Evolutionary conservation across 1,284 basidiomycete species (phyloP).

Genomic region (Ustilago sp.): DNA sequence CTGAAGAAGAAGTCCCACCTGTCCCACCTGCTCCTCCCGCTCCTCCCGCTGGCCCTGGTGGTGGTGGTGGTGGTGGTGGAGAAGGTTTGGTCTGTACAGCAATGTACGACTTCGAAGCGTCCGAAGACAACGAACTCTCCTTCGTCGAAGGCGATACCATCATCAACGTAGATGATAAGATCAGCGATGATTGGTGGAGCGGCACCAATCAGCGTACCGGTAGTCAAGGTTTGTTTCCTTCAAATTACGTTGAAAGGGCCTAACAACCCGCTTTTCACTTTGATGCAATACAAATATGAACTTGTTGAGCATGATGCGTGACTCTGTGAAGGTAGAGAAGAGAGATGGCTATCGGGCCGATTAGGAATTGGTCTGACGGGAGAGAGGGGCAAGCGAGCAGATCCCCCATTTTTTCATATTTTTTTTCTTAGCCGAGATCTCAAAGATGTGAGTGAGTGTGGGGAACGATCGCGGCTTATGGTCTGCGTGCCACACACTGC

Average conservation of each 20-base stretch:
- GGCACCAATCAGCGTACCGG: slow-evolving; percentile 64
- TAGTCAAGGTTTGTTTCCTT: slow-evolving; percentile 74
- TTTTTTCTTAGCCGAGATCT: background rate
- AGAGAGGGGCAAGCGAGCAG: background rate
- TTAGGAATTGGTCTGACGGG: no score
- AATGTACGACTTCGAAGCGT: slow-evolving; percentile 68
- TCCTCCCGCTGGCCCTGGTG: background rate
- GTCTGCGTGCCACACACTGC: background rate
- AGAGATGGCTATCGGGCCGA: no score
- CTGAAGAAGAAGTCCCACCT: slow-evolving; percentile 7
- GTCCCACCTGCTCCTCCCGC: slow-evolving; percentile 29
- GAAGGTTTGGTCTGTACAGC: slow-evolving; percentile 54
- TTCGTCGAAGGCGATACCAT: slow-evolving; percentile 67
- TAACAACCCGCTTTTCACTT: background rate
- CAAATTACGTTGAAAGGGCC: slow-evolving; percentile 59
- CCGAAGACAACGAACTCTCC: slow-evolving; percentile 66
- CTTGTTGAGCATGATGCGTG: background rate
- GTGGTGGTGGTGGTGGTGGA: background rate
- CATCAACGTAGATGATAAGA: slow-evolving; percentile 63
- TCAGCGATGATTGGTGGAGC: slow-evolving; percentile 69
- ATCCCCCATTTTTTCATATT: background rate
- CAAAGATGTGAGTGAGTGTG: background rate
- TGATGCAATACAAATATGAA: background rate
- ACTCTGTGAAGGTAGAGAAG: background rate
- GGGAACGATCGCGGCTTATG: background rate